A percentile compares a stretch with the other conserved stretches of the same genome.
Conservation (phyloP, 73 alveolate genomes). For the Chromera velia region DNA sequence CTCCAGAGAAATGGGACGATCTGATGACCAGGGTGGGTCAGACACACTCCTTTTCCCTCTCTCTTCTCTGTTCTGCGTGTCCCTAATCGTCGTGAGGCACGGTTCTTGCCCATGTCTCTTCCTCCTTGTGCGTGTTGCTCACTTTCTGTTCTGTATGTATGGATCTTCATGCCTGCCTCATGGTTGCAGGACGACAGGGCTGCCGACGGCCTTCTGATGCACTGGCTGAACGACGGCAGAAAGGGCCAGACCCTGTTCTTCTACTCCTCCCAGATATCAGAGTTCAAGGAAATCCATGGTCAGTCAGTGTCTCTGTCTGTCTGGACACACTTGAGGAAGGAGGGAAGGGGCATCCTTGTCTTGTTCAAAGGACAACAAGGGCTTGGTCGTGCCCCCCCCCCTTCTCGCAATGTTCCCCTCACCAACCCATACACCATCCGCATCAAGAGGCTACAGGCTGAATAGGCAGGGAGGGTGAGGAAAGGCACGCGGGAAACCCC, state of each 20-base stretch:
- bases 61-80: too few species aligned
- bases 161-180: not conserved
- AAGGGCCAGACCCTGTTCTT: not conserved
- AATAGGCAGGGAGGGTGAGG: too few species aligned
- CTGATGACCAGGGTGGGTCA: not conserved
- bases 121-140: not conserved
- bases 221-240: not conserved
- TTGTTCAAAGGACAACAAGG: too few species aligned
- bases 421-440: too few species aligned
- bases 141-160: too few species aligned
- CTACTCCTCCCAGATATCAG: not conserved
- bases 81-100: too few species aligned
- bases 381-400: too few species aligned
- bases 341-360: too few species aligned
- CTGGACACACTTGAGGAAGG: not conserved
- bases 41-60: too few species aligned
- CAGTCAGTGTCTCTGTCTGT: not conserved
- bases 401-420: not conserved
- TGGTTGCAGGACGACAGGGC: not conserved
- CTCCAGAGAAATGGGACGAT: not conserved
- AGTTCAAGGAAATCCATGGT: not conserved
- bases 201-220: not conserved
- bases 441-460: too few species aligned
- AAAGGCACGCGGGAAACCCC: too few species aligned
- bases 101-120: not conserved